Conservation (phyloP, 768 basidiomycete species). For the Daedalea quercina region DNA sequence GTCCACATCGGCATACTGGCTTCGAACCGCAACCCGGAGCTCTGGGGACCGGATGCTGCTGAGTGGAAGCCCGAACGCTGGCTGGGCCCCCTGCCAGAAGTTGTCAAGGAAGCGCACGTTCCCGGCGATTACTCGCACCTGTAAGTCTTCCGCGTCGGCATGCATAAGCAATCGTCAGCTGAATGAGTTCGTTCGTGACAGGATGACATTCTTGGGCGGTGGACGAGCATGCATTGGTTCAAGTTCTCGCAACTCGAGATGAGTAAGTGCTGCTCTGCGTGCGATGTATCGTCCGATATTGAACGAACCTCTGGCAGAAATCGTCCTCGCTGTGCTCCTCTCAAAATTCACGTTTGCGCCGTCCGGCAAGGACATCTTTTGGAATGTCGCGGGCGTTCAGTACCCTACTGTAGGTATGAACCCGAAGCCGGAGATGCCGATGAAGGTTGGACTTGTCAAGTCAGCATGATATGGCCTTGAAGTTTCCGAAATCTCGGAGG, state of each 20-base stretch:
- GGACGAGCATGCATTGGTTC: conserved; percentile 34
- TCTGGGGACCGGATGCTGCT: conserved; percentile 36
- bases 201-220: conserved; percentile 32
- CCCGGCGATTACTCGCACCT: conserved; percentile 28
- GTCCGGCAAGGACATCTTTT: conserved; percentile 19
- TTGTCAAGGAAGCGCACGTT: conserved; percentile 21
- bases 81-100: conserved; percentile 20
- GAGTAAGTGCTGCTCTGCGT: conserved; percentile 3
- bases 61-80: conserved; percentile 41
- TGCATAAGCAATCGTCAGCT: background rate
- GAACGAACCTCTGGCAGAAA: conserved; percentile 14
- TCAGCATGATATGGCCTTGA: background rate
- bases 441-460: background rate
- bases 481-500: too few species aligned
- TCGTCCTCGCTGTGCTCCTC: conserved; percentile 22
- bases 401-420: conserved; percentile 18
- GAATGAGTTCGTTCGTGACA: conserved; percentile 9
- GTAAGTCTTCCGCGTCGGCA: conserved; percentile 4
- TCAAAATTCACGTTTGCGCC: conserved; percentile 20
- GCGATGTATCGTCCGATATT: background rate
- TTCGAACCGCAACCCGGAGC: conserved; percentile 27
- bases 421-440: background rate
- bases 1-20: conserved; percentile 21
- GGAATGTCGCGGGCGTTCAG: conserved; percentile 23
- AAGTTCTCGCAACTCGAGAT: conserved; percentile 35